phyloP scores from a whole-genome alignment of 129 eudicot genomes.

The Pseudognaphalium luteoalbum region DNA sequence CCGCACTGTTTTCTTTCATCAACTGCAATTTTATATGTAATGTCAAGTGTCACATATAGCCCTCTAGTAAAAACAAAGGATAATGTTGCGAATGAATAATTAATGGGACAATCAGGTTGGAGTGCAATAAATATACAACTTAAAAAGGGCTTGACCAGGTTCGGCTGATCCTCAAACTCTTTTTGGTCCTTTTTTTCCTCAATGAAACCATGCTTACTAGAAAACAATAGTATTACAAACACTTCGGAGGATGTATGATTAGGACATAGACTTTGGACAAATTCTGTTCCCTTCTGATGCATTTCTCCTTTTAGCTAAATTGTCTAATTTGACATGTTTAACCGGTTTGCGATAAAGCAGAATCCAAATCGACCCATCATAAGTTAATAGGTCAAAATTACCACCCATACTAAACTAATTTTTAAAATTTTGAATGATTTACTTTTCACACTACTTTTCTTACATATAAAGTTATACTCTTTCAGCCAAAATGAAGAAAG shows the following conservation, averaged over 20 bases:
- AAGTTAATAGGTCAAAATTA: not conserved
- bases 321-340: not conserved
- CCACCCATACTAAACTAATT: not conserved
- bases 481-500: not conserved
- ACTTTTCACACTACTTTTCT: not conserved
- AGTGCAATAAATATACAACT: too few species aligned
- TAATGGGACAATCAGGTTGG: not conserved
- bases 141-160: not conserved
- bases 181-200: not conserved
- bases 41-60: not conserved
- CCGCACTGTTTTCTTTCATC: slow-evolving; percentile 53
- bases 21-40: slow-evolving; percentile 26
- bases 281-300: too few species aligned
- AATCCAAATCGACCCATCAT: not conserved
- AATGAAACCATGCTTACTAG: not conserved
- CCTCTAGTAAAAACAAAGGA: not conserved
- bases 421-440: not conserved
- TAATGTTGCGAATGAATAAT: not conserved
- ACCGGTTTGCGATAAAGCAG: not conserved
- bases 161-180: not conserved
- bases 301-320: too few species aligned
- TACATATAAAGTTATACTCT: not conserved
- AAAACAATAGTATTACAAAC: not conserved
- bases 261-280: too few species aligned
- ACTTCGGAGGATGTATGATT: too few species aligned